phyloP scores from a whole-genome alignment of 352 stramenopile species.

The Globisporangium uncinulatum region DNA sequence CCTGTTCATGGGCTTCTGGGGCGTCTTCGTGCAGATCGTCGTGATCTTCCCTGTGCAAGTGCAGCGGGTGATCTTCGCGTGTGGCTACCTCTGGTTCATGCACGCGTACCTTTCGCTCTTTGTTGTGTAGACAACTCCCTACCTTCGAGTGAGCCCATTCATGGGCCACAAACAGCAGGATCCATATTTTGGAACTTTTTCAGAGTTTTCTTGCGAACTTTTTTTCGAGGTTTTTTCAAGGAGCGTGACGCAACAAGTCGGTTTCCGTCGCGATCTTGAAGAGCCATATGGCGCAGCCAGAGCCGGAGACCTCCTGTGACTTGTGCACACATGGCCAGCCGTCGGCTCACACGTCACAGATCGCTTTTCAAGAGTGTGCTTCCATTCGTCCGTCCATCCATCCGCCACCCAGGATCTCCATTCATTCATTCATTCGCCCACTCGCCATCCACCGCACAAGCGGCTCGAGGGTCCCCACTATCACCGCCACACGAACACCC shows the following conservation, averaged over 20 bases:
- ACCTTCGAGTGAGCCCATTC: too few species aligned
- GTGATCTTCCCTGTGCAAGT: constrained; percentile 51
- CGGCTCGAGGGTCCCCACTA: too few species aligned
- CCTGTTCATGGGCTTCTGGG: constrained; percentile 83
- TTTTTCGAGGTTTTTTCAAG: background rate
- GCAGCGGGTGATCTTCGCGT: constrained; percentile 58
- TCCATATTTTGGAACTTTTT: too few species aligned
- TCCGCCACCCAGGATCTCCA: background rate
- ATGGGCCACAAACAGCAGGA: background rate
- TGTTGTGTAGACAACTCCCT: constrained; percentile 17
- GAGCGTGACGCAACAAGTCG: background rate
- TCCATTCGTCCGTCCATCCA: background rate
- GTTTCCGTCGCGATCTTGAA: constrained; percentile 1
- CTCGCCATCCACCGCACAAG: background rate
- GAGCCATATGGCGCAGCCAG: background rate
- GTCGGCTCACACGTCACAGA: background rate
- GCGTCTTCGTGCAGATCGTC: constrained; percentile 62
- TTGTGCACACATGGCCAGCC: background rate
- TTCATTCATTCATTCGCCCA: background rate
- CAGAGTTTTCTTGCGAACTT: too few species aligned
- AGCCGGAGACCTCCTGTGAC: background rate
- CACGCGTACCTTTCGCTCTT: constrained; percentile 55
- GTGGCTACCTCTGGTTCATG: constrained; percentile 72
- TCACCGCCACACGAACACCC: too few species aligned
- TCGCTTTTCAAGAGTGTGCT: background rate